phyloP scores from a whole-genome alignment of 2,329 filamentous ascomycete genomes.

The Malbranchea zuffiana region DNA sequence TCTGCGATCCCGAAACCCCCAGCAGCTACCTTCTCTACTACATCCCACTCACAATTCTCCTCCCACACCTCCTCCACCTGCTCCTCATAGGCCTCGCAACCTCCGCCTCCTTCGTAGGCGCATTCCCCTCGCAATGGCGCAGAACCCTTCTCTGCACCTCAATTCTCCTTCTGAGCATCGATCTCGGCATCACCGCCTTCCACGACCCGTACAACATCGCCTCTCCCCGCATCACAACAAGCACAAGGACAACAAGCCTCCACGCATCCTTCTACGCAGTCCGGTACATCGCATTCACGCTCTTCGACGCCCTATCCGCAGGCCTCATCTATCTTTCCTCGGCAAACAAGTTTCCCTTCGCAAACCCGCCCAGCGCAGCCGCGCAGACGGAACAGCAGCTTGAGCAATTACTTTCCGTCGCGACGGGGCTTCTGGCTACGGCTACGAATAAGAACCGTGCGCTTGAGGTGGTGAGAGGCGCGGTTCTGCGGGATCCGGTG shows the following conservation, averaged over 20 bases:
- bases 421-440: slow-evolving; percentile 44
- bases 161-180: slow-evolving; percentile 47
- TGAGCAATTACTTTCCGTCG: slow-evolving; percentile 24
- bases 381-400: slow-evolving; percentile 49
- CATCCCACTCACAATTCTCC: slow-evolving; percentile 54
- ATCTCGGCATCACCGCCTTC: slow-evolving; percentile 48
- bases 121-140: slow-evolving; percentile 58
- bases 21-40: slow-evolving; percentile 70
- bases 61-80: slow-evolving; percentile 73
- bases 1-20: slow-evolving; percentile 63
- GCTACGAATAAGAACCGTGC: slow-evolving; percentile 59
- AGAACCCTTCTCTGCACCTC: slow-evolving; percentile 55
- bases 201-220: slow-evolving; percentile 53
- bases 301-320: slow-evolving; percentile 54
- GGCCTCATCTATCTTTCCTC: slow-evolving; percentile 61
- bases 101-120: slow-evolving; percentile 53
- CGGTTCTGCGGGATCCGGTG: slow-evolving; percentile 59
- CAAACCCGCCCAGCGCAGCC: slow-evolving; percentile 50
- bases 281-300: slow-evolving; percentile 53
- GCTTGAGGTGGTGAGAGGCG: slow-evolving; percentile 67
- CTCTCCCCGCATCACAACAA: slow-evolving; percentile 25
- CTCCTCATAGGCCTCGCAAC: slow-evolving; percentile 61
- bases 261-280: slow-evolving; percentile 42
- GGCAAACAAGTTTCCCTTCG: slow-evolving; percentile 67
- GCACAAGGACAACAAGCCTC: slow-evolving; percentile 20